Evolutionary conservation across 2,329 filamentous ascomycete genomes (phyloP).

Genomic region (Hypoxylon sp.): DNA sequence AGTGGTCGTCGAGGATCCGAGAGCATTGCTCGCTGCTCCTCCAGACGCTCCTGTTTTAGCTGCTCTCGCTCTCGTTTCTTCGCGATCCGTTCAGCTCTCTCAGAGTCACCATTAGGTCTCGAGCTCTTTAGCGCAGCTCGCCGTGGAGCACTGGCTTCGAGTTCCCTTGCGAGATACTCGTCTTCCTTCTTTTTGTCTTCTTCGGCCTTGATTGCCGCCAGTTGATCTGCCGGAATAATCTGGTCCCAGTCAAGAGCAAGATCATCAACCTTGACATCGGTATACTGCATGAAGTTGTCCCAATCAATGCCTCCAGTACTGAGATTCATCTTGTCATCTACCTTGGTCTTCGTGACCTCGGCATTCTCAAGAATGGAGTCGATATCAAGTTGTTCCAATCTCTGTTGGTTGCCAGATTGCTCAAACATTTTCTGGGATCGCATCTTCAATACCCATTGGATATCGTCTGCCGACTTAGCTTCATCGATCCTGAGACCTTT

Average conservation of each 20-base stretch:
- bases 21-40: conserved; percentile 80
- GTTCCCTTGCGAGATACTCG: conserved; percentile 83
- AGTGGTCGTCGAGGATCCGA: conserved; percentile 91
- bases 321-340: conserved; percentile 90
- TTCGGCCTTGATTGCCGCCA: conserved; percentile 89
- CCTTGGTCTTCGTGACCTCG: conserved; percentile 96
- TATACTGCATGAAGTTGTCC: conserved; percentile 98
- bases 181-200: conserved; percentile 89
- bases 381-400: conserved; percentile 96
- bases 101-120: conserved; percentile 66
- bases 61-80: conserved; percentile 77
- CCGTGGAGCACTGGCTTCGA: conserved; percentile 88
- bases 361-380: conserved; percentile 97
- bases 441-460: conserved; percentile 95
- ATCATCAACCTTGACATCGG: conserved; percentile 94
- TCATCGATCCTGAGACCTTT: conserved; percentile 81
- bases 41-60: conserved; percentile 79
- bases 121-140: conserved; percentile 75
- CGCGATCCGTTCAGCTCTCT: conserved; percentile 74
- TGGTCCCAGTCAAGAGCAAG: conserved; percentile 92
- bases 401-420: conserved; percentile 95
- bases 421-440: conserved; percentile 99
- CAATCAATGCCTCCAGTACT: conserved; percentile 88
- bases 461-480: conserved; percentile 92
- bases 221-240: conserved; percentile 94